Evolutionary conservation across 1,284 basidiomycete genomes (phyloP).

Genomic region (Kwoniella shivajii): DNA sequence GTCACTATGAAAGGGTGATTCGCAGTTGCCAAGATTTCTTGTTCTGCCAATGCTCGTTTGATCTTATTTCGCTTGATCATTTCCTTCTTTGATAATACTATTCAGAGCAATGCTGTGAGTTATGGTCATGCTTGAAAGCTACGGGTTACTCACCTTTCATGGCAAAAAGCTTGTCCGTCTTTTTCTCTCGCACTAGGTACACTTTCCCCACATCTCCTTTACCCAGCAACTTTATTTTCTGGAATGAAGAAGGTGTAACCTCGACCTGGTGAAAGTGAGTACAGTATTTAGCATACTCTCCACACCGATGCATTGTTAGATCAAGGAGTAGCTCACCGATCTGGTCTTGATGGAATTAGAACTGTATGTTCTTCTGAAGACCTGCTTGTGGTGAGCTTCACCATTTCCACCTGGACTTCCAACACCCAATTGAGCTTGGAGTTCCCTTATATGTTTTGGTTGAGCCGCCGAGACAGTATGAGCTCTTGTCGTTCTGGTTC

Average conservation of each 20-base stretch:
- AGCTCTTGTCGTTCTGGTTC: slow-evolving; percentile 32
- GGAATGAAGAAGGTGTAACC: slow-evolving; percentile 85
- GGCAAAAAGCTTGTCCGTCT: slow-evolving; percentile 85
- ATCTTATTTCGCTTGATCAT: slow-evolving; percentile 99
- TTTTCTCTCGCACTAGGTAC: slow-evolving; percentile 94
- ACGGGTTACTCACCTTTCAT: slow-evolving; percentile 76
- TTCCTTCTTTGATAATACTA: slow-evolving; percentile 93
- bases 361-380: slow-evolving; percentile 92
- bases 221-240: slow-evolving; percentile 91
- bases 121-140: background rate
- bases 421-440: slow-evolving; percentile 28
- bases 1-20: slow-evolving; percentile 99
- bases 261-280: slow-evolving; percentile 66
- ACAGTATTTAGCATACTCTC: background rate
- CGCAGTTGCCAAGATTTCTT: slow-evolving; percentile 92
- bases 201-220: slow-evolving; percentile 96
- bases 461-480: slow-evolving; percentile 25
- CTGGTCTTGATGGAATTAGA: slow-evolving; percentile 96
- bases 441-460: slow-evolving; percentile 24
- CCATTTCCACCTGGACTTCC: slow-evolving; percentile 8
- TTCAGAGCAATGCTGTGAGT: slow-evolving; percentile 2
- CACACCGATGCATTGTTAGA: slow-evolving; percentile 8
- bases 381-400: slow-evolving; percentile 58
- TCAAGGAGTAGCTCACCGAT: slow-evolving; percentile 63
- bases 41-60: slow-evolving; percentile 92